These are phyloP conservation scores for Chaetomium globosum DNA, from an alignment of 2,329 filamentous ascomycete genomes.

Conservation along the genomic window DNA sequence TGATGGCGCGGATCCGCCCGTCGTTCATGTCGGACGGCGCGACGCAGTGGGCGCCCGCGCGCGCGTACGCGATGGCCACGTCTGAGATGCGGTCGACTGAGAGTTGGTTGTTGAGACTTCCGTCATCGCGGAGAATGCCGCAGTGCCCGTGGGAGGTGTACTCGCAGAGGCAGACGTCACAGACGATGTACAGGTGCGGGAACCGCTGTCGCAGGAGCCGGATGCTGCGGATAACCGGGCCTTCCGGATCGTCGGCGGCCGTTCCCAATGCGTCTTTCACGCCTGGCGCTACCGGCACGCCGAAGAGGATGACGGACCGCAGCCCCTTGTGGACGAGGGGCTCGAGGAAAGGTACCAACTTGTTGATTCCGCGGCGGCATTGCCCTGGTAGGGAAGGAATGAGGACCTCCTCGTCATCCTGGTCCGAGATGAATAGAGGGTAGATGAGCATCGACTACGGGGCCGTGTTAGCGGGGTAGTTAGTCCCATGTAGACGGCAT, in stretches of 20 bases:
- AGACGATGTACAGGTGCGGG: conserved; percentile 85
- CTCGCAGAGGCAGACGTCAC: conserved; percentile 96
- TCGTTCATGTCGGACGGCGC: conserved; percentile 99
- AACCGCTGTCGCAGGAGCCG: conserved; percentile 81
- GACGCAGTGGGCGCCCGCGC: conserved; percentile 92
- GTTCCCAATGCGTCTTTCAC: conserved; percentile 91
- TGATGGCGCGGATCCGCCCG: conserved; percentile 94
- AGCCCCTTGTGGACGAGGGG: conserved; percentile 88
- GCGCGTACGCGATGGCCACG: conserved; percentile 96
- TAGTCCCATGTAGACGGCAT: not conserved
- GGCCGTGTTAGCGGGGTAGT: conserved; percentile 18
- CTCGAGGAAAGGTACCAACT: conserved; percentile 78
- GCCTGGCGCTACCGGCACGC: conserved; percentile 78
- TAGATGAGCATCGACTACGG: conserved; percentile 95
- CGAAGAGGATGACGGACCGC: conserved; percentile 91
- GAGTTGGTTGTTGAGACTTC: conserved; percentile 86
- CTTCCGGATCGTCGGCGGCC: conserved; percentile 86
- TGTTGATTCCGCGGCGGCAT: conserved; percentile 84
- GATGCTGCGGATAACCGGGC: conserved; percentile 87
- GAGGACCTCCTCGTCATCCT: conserved; percentile 85
- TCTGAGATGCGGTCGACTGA: conserved; percentile 94
- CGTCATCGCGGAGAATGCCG: conserved; percentile 91
- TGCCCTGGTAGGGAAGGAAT: conserved; percentile 93
- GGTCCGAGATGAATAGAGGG: conserved; percentile 93
- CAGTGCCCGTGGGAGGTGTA: conserved; percentile 98